Base-by-base conservation (phyloP, 1,284 basidiomycete genomes). In the Flammula alnicola region DNA sequence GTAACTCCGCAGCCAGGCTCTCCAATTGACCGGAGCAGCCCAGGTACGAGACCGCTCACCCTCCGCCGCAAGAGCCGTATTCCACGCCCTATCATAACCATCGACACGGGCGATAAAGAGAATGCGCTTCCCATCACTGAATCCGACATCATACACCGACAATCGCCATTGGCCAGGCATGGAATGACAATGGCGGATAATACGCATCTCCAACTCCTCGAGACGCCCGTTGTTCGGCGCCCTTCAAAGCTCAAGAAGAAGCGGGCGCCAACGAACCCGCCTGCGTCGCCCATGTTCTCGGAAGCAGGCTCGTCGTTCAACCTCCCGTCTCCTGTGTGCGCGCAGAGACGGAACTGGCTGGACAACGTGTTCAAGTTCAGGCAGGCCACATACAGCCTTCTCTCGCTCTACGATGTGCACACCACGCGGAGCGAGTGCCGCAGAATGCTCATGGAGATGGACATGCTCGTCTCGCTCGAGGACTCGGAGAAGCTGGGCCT, bases 341-440 rank as follows among this genome's bases (percentile, higher is more conserved):
- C 76, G 3, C 81, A 81, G 6, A 90, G 88, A 66, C 83, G 88
- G 40, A 84, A 83, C 49, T 98, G 95, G 95, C 85, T 98, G 58
- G 83, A 85, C 44, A 90, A 88, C 55, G 79, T 97, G 38, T 96
- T 98, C 80, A 89, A 85, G 63, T 88, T 92, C 76, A 92, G 88
- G 63, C 84, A 91, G 0, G 75, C 81, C 12, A 78, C 75, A 11
- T 86, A 84, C 66, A 73, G 73, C 33, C 70, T 93, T 2, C 69
- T 83, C 36, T 93, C 91, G 2, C 73, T 76, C 8, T 77, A 86
- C 51, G 85, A 91, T 55, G 74, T 81, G n/a, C 76, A 82, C 44
- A 80, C 78, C 20, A 89, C 92, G 5, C 75, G 87, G 46, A 80
- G 80, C 56, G 88, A 90, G 65, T 92, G 89, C 69, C 76, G 84